Base-by-base conservation (phyloP, 345 rosid genomes). In the Tarenaya hassleriana region DNA sequence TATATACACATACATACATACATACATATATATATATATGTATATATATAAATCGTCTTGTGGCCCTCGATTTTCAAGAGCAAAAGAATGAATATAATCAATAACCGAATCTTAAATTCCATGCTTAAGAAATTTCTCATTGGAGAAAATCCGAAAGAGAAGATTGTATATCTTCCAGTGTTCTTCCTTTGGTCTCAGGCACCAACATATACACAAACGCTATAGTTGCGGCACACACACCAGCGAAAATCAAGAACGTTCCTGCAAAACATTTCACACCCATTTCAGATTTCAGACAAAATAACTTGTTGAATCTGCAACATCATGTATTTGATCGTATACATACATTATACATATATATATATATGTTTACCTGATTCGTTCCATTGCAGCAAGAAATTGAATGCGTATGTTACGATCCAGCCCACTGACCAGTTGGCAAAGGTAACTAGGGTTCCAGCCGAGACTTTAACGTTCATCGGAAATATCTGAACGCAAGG, bases 131-230 rank as follows among this genome's bases (percentile, higher is more conserved):
- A 24, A n/a, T n/a, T 24, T 2, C 29, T 68, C 53, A 68, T 16
- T 56, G 72, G 55, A 68, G 51, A 51, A 46, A 52, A 53, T 37
- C 53, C 16, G 72, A 35, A 32, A 71, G 62, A 60, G 71, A 67
- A 54, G 75, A 66, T 60, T 78, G 83, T 44, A 80, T 58, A 38
- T 83, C 84, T 63, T 83, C 87, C 0, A 78, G 56, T 8, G 92
- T 69, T 67, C 73, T 50, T 21, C 84, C 87, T 60, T 76, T 80
- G 1, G 85, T 83, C 61, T 83, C 91, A 0, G 86, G 84, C 15
- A 80, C 79, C 21, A 80, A 32, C 40, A 67, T 76, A 15, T 67
- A 79, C 16, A 78, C 41, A 56, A 80, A 80, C 15, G 63, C 45
- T 20, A 70, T 34, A 12, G 60, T 67, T 4, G 39, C 55, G 1